Percentiles rank a stretch among this genome's conserved stretches.
phyloP scores from a whole-genome alignment of 768 basidiomycete species.

The Tulasnella sp. region DNA sequence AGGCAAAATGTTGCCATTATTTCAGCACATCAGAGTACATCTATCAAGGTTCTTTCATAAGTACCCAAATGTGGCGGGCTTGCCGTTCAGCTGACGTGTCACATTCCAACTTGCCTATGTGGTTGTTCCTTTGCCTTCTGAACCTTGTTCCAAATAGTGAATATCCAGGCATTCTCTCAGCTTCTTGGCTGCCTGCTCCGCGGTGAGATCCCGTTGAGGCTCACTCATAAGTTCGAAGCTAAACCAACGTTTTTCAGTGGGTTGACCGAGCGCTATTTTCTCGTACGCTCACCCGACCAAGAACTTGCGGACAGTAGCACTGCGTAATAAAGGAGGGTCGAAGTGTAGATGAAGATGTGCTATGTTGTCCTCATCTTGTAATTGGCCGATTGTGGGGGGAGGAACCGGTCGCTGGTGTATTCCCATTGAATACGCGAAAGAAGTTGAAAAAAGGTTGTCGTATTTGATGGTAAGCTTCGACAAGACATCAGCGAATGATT shows the following conservation, averaged over 20 bases:
- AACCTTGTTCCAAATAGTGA: conserved; percentile 42
- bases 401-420: conserved; percentile 74
- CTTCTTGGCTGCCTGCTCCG: conserved; percentile 69
- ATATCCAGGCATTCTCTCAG: conserved; percentile 43
- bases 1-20: no score
- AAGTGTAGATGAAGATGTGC: conserved; percentile 85
- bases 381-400: conserved; percentile 22
- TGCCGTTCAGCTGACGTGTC: no score
- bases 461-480: conserved; percentile 52
- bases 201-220: conserved; percentile 76
- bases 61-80: no score
- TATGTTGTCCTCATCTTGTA: conserved; percentile 36
- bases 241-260: conserved; percentile 15
- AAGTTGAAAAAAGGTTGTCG: conserved; percentile 70
- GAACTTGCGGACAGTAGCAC: conserved; percentile 76
- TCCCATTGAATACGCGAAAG: conserved; percentile 92
- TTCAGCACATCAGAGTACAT: no score
- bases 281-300: conserved; percentile 57
- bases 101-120: conserved; percentile 7
- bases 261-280: neutral
- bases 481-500: conserved; percentile 54
- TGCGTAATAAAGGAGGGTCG: conserved; percentile 70
- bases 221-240: conserved; percentile 89
- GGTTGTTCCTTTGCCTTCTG: no score
- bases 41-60: no score